A percentile compares a stretch with the other conserved stretches of the same genome.
Evolutionary conservation across 129 eudicot species (phyloP).

Genomic region (Helianthus tuberosus): DNA sequence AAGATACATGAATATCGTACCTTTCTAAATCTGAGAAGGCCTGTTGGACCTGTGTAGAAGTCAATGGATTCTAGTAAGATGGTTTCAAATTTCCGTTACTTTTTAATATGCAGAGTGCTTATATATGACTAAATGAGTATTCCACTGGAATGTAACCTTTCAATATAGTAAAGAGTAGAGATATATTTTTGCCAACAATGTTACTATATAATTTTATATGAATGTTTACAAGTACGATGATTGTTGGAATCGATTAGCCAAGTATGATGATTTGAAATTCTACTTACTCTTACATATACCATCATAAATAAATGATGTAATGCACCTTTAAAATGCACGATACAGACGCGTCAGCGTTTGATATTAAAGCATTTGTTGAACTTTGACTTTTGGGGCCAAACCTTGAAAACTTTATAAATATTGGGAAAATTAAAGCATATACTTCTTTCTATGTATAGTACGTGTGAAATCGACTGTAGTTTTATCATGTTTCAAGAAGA

Average conservation of each 20-base stretch:
- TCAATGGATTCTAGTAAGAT: constrained; percentile 10
- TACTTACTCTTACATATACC: constrained; percentile 7
- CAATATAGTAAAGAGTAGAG: not conserved
- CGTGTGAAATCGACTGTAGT: not conserved
- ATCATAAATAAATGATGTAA: not conserved
- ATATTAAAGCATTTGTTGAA: not conserved
- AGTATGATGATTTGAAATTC: constrained; percentile 11
- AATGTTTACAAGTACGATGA: not conserved
- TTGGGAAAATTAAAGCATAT: not conserved
- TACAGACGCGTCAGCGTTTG: not conserved
- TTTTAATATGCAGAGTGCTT: not conserved
- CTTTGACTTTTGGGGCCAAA: constrained; percentile 21
- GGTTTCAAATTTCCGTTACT: constrained; percentile 1
- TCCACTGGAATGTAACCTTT: not conserved
- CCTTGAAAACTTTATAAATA: not conserved
- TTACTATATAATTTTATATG: not conserved
- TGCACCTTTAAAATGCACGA: not conserved
- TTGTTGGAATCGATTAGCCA: not conserved
- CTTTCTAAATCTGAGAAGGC: constrained; percentile 84
- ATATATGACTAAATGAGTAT: not conserved
- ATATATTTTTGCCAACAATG: not conserved
- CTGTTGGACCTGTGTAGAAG: constrained; percentile 73
- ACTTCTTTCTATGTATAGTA: constrained; percentile 9
- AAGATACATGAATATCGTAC: constrained; percentile 39
- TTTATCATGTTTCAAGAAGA: not conserved